Conservation (phyloP, 2,329 filamentous ascomycete genomes). For the Colletotrichum salicis region DNA sequence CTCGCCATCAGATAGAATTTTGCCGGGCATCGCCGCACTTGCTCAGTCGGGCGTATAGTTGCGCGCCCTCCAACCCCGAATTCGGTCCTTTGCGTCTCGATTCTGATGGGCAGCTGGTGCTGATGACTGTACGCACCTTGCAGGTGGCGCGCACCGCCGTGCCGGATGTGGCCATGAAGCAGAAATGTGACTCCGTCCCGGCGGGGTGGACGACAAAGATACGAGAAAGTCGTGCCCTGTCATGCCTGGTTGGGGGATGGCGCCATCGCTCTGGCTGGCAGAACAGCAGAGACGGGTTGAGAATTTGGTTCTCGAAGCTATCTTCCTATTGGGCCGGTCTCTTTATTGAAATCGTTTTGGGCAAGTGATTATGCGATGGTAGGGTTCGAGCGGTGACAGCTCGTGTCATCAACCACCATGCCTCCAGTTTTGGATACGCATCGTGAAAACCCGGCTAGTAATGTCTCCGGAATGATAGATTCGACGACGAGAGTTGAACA, state of each 20-base stretch:
- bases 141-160: slow-evolving; percentile 12
- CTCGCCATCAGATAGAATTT: not conserved
- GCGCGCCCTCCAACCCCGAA: not conserved
- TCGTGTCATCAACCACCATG: slow-evolving; percentile 23
- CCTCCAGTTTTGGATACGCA: not conserved
- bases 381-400: slow-evolving; percentile 11
- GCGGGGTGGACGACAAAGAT: slow-evolving; percentile 12
- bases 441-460: not conserved
- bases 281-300: not conserved
- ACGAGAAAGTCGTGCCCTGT: slow-evolving; percentile 27
- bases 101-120: slow-evolving; percentile 6
- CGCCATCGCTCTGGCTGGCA: slow-evolving; percentile 1
- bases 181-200: slow-evolving; percentile 17
- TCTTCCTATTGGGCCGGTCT: slow-evolving; percentile 28
- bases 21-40: not conserved
- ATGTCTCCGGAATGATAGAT: not conserved
- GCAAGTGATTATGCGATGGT: slow-evolving; percentile 24
- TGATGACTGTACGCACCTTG: slow-evolving; percentile 30
- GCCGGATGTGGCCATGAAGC: slow-evolving; percentile 23
- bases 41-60: slow-evolving; percentile 12
- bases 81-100: slow-evolving; percentile 8
- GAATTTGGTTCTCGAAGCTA: slow-evolving; percentile 1
- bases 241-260: slow-evolving; percentile 24
- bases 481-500: not conserved
- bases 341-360: slow-evolving; percentile 30